These are phyloP conservation scores for Camellia lanceoleosa DNA, from an alignment of 148 eudicot species.

Conservation along the genomic window DNA sequence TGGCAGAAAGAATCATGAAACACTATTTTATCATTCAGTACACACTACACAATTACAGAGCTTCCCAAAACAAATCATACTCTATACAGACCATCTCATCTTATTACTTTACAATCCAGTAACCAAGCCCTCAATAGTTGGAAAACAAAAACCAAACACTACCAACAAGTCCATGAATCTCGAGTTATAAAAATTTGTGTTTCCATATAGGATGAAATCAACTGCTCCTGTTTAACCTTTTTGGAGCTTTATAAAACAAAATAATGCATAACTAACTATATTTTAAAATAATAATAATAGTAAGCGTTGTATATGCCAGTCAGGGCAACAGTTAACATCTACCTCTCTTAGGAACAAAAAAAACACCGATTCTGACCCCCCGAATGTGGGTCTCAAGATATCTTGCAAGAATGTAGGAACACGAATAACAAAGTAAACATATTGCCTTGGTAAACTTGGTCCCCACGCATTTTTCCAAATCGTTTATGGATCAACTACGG, in stretches of 20 bases:
- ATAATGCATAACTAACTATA: neutral
- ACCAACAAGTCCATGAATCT: no score
- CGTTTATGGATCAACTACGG: constrained; percentile 38
- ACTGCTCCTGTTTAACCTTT: neutral
- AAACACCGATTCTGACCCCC: neutral
- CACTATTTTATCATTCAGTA: no score
- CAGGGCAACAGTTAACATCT: constrained; percentile 11
- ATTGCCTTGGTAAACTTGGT: neutral
- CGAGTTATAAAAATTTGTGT: neutral
- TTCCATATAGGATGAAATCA: neutral
- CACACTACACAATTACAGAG: no score
- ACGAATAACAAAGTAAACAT: neutral
- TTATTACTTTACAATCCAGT: no score
- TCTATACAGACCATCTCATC: no score
- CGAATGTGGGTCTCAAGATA: neutral
- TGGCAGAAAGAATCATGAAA: no score
- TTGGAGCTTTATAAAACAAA: neutral
- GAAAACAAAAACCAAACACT: no score
- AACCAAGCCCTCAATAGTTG: no score
- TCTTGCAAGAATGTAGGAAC: constrained; percentile 4
- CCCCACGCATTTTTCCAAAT: neutral
- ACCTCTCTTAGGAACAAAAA: neutral
- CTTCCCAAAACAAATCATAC: no score
- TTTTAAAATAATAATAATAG: no score
- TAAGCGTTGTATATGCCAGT: neutral